Evolutionary conservation across 441 rosid species (phyloP).

Genomic region (Omphalea diandra): DNA sequence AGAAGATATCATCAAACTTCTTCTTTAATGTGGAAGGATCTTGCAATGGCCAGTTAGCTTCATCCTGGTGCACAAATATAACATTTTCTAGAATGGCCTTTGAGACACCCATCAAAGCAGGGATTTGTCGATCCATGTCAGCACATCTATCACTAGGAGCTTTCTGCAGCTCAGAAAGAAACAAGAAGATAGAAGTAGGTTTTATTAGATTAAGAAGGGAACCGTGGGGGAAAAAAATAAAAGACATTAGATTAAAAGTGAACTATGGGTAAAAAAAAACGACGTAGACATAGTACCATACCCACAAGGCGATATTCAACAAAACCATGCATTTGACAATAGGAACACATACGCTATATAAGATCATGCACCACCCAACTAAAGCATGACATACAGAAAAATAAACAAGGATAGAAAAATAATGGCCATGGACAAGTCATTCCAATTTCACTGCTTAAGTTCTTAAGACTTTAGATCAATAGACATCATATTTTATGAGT

Average conservation of each 20-base stretch:
- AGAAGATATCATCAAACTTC: conserved; percentile 98
- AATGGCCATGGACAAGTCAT: not conserved
- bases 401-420: not conserved
- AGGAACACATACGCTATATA: not conserved
- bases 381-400: not conserved
- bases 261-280: too few species aligned
- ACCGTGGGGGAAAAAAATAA: too few species aligned
- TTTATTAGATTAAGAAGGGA: conserved; percentile 3
- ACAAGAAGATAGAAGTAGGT: not conserved
- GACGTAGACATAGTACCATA: too few species aligned
- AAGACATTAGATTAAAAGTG: too few species aligned
- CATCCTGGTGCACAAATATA: conserved; percentile 97
- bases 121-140: conserved; percentile 97
- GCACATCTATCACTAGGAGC: conserved; percentile 97
- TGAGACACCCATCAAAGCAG: conserved; percentile 98
- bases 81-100: conserved; percentile 96
- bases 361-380: not conserved
- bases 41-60: conserved; percentile 96
- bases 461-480: not conserved
- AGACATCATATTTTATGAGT: not conserved
- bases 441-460: not conserved
- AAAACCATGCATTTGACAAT: not conserved
- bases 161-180: conserved; percentile 57
- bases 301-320: not conserved
- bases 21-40: conserved; percentile 93